Evolutionary conservation across 2,329 filamentous ascomycete genomes (phyloP), one percentile per base, ranked within the genome.

Genomic region (Microsporum ferrugineum): DNA sequence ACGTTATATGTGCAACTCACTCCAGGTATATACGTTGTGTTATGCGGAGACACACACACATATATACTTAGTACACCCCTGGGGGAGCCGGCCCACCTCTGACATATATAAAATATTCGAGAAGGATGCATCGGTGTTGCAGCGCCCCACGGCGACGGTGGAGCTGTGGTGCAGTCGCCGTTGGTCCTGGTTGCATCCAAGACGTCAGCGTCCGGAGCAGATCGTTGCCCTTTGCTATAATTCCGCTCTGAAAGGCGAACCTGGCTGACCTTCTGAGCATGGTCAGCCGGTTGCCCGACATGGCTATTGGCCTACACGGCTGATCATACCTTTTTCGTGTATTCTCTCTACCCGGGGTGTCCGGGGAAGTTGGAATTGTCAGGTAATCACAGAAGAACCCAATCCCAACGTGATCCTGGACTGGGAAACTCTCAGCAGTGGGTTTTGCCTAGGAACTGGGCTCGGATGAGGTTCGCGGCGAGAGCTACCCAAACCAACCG

Each of bases 81-180:
- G 43, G 43, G 43, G 43, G 27, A 47, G 39, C 6, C 43, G 43
- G 43, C 17, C 23, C 23, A 12, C 45, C 45, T 29, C 45, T 29
- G 23, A 31, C 45, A 29, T 14, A 29, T 5, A 27, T 51, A 12
- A 12, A 39, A 27, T 36, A n/a, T 23, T 55, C 31, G 51, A 38
- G 33, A 55, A 55, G 51, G 33, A 38, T 31, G 51, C 51, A 55
- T 23, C 6, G 23, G 4, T 55, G 51, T 55, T 55, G 51, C 51
- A 36, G 51, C 51, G 51, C 51, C 51, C 51, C 51, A 36, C 51
- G 51, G 51, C 34, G 51, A 29, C 23, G 23, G 51, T 55, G 51
- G 51, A 38, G 51, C 17, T 10, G 14, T 29, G 45, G 45, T 31
- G 27, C 45, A 51, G 45, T 51, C 27, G 45, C 10, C 27, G 23